Percentiles rank a stretch among this genome's conserved stretches.
These are phyloP conservation scores for Aspergillus panamensis DNA, from an alignment of 495 filamentous ascomycete species.

Conservation along the genomic window DNA sequence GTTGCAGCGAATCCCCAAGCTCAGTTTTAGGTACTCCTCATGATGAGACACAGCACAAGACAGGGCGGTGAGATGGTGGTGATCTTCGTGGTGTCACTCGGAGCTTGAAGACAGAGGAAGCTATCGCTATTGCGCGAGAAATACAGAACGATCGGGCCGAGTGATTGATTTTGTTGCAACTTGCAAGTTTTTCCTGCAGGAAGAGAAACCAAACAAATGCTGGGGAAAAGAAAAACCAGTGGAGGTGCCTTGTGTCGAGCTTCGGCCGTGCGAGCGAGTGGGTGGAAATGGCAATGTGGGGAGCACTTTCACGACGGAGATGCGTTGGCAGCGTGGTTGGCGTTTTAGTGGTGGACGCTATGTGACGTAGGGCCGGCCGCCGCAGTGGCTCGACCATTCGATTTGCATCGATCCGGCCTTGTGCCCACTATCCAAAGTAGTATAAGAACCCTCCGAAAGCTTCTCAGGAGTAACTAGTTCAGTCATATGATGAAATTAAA, in stretches of 20 bases:
- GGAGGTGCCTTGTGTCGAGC: not conserved
- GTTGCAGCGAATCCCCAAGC: constrained; percentile 25
- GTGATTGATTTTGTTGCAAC: not conserved
- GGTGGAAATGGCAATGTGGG: constrained; percentile 18
- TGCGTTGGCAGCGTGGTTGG: constrained; percentile 40
- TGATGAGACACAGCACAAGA: constrained; percentile 22
- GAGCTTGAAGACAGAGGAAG: constrained; percentile 7
- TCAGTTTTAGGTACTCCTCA: constrained; percentile 33
- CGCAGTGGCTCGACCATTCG: constrained; percentile 10
- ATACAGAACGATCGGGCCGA: not conserved
- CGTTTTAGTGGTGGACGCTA: constrained; percentile 30
- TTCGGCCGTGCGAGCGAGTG: constrained; percentile 5
- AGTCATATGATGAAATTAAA: constrained; percentile 3
- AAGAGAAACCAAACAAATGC: not conserved
- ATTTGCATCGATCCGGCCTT: not conserved
- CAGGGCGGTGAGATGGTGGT: constrained; percentile 18
- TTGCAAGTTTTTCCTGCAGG: not conserved
- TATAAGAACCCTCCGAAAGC: not conserved
- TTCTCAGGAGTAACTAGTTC: not conserved
- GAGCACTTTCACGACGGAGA: constrained; percentile 22
- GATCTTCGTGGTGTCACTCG: constrained; percentile 7
- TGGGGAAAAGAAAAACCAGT: constrained; percentile 6
- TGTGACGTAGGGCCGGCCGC: constrained; percentile 37
- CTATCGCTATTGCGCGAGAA: constrained; percentile 16
- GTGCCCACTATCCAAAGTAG: not conserved